Base-by-base conservation (phyloP, 345 rosid genomes). In the Salix purpurea region DNA sequence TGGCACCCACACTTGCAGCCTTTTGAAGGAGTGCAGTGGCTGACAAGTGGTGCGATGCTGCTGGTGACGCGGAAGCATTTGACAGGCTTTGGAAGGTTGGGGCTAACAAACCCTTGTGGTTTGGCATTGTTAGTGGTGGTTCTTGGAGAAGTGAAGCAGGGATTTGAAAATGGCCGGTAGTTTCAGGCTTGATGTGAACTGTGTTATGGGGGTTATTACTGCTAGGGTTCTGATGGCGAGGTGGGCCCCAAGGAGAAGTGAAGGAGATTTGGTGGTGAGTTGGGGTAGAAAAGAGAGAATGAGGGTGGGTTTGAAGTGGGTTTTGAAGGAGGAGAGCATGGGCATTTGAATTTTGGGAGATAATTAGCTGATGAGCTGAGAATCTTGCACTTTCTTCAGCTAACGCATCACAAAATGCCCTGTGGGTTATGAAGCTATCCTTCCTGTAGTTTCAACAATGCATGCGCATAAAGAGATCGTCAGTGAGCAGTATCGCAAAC, bases 11-110 rank as follows among this genome's bases (percentile, higher is more conserved):
- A 65, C 86, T 81, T 2, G 93, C 89, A 5, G 96, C 98, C 87
- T 88, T 93, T 76, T 90, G 99, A 83, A 95, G 98, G 73, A 95
- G 94, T 12, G 97, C 97, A 16, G 99, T 95, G 73, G 97, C 97
- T 2, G 99, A 93, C 76, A 90, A 83, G 86, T 85, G 87, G 74
- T 78, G 86, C 0, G 79, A 73, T 1, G 86, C 78, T 2, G 79
- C 58, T 0, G 87, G 74, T 6, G 89, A 34, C 50, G 83, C 60
- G 80, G 86, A 71, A 32, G 69, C 65, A 39, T 75, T 66, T 60
- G 90, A 26, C 74, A 78, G 84, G 81, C 40, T 71, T 18, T 83
- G 89, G 84, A 76, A 76, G 58, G 88, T 78, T n/a, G 86, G 77
- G 62, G 71, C 13, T 16, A 77, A 69, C 76, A 79, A 46, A 44